Evolutionary conservation across 148 eudicot genomes (phyloP).

Genomic region (Cornus florida): DNA sequence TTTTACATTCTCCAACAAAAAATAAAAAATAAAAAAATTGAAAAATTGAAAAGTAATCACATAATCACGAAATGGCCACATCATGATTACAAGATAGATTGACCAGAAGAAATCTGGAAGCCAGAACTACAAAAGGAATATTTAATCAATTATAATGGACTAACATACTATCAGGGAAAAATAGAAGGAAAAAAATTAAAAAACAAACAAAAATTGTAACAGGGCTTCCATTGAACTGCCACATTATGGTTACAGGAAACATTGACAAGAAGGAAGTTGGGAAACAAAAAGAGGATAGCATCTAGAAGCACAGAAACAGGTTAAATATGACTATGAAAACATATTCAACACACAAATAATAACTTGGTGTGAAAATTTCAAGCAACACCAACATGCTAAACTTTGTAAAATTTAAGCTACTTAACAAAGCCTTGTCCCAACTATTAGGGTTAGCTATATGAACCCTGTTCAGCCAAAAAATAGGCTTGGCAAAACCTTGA

Average conservation of each 20-base stretch:
- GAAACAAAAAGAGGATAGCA: neutral
- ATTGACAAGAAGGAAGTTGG: neutral
- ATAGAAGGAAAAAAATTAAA: neutral
- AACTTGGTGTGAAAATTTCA: neutral
- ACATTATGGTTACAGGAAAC: neutral
- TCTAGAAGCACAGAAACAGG: neutral
- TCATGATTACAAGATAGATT: neutral
- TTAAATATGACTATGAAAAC: neutral
- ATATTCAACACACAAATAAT: neutral
- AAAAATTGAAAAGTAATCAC: no score
- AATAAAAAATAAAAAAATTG: no score
- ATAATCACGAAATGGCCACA: neutral
- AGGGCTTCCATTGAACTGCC: neutral
- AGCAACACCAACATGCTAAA: neutral
- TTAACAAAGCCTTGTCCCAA: neutral
- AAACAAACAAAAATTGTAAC: no score
- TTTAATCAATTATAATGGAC: neutral
- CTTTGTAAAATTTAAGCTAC: neutral
- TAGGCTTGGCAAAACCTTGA: neutral
- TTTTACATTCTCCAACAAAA: no score
- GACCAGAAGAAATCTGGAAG: neutral
- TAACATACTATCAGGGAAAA: neutral
- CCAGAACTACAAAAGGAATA: neutral
- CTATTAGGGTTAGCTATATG: neutral
- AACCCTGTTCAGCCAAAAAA: neutral